phyloP scores from a whole-genome alignment of 2,329 filamentous ascomycete genomes.

The Leptosphaerulina australis region DNA sequence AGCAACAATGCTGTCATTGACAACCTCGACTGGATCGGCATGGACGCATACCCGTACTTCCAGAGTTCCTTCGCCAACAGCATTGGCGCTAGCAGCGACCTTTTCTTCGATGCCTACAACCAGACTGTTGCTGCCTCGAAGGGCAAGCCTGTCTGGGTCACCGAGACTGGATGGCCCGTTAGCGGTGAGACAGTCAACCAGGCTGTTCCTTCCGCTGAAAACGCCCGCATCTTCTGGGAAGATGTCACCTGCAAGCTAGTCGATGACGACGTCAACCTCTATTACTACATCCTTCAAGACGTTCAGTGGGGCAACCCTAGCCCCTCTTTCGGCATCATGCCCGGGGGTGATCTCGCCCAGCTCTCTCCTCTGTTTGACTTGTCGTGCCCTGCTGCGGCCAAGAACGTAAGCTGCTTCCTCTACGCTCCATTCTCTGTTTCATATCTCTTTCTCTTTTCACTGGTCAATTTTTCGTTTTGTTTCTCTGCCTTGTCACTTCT shows the following conservation, averaged over 20 bases:
- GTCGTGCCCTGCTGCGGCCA: conserved; percentile 40
- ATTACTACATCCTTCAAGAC: conserved; percentile 80
- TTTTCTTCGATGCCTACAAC: conserved; percentile 72
- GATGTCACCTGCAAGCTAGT: conserved; percentile 75
- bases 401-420: conserved; percentile 36
- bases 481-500: conserved; percentile 21
- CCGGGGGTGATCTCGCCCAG: conserved; percentile 45
- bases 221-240: conserved; percentile 82
- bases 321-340: conserved; percentile 74
- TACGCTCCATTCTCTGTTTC: conserved; percentile 25
- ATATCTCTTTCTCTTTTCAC: conserved; percentile 27
- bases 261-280: conserved; percentile 60
- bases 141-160: conserved; percentile 79
- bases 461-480: conserved; percentile 30
- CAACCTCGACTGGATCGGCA: conserved; percentile 77
- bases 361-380: conserved; percentile 45
- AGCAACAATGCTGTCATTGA: conserved; percentile 74
- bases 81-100: conserved; percentile 66
- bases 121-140: conserved; percentile 64
- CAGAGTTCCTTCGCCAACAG: conserved; percentile 63
- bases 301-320: conserved; percentile 62
- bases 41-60: conserved; percentile 86
- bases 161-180: conserved; percentile 87
- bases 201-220: conserved; percentile 67
- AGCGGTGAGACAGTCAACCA: conserved; percentile 66